Base-by-base conservation (phyloP, 306 rosid genomes). In the Heteromeles arbutifolia region DNA sequence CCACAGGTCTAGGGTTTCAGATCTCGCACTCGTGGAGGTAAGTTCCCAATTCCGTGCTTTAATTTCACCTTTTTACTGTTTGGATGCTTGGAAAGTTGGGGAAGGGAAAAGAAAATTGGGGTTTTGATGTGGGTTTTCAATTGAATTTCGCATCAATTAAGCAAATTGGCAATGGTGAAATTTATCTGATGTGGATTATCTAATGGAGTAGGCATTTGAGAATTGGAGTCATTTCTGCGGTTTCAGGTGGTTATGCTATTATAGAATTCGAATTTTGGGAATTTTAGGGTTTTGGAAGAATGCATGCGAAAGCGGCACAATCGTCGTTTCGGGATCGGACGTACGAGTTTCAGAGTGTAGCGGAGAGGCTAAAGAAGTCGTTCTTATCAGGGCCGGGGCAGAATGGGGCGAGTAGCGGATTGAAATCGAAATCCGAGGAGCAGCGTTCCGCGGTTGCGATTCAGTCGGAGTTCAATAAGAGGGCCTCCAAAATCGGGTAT, bases 401-500 rank as follows among this genome's bases (percentile, higher is more conserved):
- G 3, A 92, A 86, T 79, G 97, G 96, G 62, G 85, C 85, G 1
- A 85, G 80, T 56, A 82, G 81, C 29, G 82, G 87, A 66, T 85
- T 92, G 19, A 92, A 85, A 81, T 85, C 93, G 13, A 92, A 85
- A 81, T 85, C 87, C 25, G 96, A 96, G 70, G 97, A 96, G 65
- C 90, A 86, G 29, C 90, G 90, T 71, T 88, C 96, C 3, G 87
- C 87, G 0, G 81, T 89, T 13, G 91, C 88, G 19, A 81, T 85
- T 68, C 96, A 90, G 75, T 96, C 98, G 0, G 99, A 92, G 82
- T 96, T 96, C 75, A 96, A 96, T 70, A 70, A 68, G 59, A 88
- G 96, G 71, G 99, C 99, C 78, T 89, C 99, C 75, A 96, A 86
- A 80, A 87, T 96, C 25, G 98, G 98, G 22, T 89, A 79, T 65